These are phyloP conservation scores for Musa beccarii DNA, from an alignment of 176 grass and related monocot genomes.

Conservation along the genomic window DNA sequence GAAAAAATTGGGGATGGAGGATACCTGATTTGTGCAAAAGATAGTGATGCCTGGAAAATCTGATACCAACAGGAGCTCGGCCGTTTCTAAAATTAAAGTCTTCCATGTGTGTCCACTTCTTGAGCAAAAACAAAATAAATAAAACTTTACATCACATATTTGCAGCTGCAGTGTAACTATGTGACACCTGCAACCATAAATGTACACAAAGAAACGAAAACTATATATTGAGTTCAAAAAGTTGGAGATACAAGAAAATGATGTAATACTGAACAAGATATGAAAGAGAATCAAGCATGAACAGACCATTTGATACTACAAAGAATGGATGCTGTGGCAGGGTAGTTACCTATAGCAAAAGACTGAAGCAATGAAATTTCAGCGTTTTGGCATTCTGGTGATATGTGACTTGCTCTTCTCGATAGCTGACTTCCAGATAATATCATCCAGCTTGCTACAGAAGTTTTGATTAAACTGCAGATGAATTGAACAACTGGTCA, in stretches of 20 bases:
- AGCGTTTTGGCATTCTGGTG: conserved; percentile 35
- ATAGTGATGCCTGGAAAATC: too few species aligned
- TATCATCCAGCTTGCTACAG: conserved; percentile 79
- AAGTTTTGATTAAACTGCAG: conserved; percentile 76
- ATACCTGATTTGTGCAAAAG: too few species aligned
- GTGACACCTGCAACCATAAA: too few species aligned
- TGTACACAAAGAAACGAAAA: too few species aligned
- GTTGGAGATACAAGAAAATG: background rate
- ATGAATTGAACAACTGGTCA: conserved; percentile 7
- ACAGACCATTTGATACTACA: background rate
- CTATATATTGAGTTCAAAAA: too few species aligned
- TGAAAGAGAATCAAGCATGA: background rate
- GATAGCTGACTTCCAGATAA: conserved; percentile 56
- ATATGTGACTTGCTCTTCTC: conserved; percentile 67
- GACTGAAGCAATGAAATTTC: background rate
- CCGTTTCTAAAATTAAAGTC: too few species aligned
- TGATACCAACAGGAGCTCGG: too few species aligned
- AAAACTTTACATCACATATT: too few species aligned
- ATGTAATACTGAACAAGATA: background rate
- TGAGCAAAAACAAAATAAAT: too few species aligned
- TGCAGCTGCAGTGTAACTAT: too few species aligned
- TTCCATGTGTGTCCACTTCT: too few species aligned
- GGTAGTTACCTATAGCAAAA: background rate
- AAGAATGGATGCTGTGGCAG: background rate
- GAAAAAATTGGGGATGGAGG: too few species aligned